Base-by-base conservation (phyloP, 2,329 filamentous ascomycete species). In the Venturia aucupariae region DNA sequence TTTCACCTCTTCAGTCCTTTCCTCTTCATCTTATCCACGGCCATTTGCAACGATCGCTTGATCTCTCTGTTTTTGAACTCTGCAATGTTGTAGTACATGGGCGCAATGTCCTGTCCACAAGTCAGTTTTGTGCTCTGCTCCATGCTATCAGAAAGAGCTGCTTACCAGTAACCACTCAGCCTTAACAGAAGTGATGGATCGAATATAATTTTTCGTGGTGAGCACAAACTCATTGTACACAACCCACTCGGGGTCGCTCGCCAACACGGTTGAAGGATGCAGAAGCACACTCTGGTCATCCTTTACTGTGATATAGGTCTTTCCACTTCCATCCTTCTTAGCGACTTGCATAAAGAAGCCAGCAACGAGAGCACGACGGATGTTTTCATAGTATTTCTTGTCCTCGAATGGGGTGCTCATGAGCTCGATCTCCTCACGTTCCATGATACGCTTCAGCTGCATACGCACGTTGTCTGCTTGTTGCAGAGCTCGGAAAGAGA, bases 341-440 rank as follows among this genome's bases (percentile, higher is more conserved):
- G 94, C 95, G 27, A 97, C 90, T 75, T 99, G 94, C 94, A 99
- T 99, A 82, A 99, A 99, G 83, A 99, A 99, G 41, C 95, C 94
- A 0, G 92, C 85, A 15, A 97, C 88, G 17, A 99, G 83, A 10
- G 94, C 93, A 44, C 92, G 87, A 55, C 93, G 90, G 71, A 99
- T 99, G 76, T 99, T 99, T 75, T 86, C 91, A 78, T 97, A 99
- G 81, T 99, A 99, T 73, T 95, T 90, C 81, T 96, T 96, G 79
- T 97, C 88, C 71, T 92, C 89, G 73, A 96, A 97, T 0, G 89
- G 84, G 0, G 93, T 97, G 62, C 90, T 94, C 64, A 97, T 75
- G 61, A 99, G 85, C 67, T 96, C 90, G 11, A 99, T 79, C 65
- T 88, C 89, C 69, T 92, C 86, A 17, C 89, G 90, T 79, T 99